Percentiles rank a stretch among this genome's conserved stretches.
These are phyloP conservation scores for Trichoderma lentiforme DNA, from an alignment of 2,329 filamentous ascomycete genomes.

Conservation along the genomic window DNA sequence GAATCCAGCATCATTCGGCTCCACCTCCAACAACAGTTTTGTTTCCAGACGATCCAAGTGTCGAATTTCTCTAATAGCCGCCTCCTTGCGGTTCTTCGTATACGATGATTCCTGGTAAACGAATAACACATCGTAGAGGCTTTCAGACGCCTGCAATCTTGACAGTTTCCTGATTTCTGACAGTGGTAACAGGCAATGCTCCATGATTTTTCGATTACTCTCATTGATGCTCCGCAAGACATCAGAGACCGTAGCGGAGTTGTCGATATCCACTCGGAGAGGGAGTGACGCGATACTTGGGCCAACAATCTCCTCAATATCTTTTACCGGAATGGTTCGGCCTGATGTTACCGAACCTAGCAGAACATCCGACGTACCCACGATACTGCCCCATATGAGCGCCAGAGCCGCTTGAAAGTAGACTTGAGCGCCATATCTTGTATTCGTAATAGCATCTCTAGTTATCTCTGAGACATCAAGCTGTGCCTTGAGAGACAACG, in stretches of 20 bases:
- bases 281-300: conserved; percentile 78
- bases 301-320: conserved; percentile 71
- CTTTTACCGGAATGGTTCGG: conserved; percentile 66
- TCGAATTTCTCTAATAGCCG: conserved; percentile 50
- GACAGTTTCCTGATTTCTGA: conserved; percentile 64
- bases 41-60: conserved; percentile 74
- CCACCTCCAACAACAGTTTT: conserved; percentile 70
- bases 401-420: conserved; percentile 72
- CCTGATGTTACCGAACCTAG: conserved; percentile 82
- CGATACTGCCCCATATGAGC: conserved; percentile 62
- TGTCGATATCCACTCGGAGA: conserved; percentile 58
- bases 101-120: conserved; percentile 76
- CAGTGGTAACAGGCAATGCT: conserved; percentile 61
- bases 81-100: conserved; percentile 31
- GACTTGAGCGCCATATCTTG: conserved; percentile 61
- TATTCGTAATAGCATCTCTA: conserved; percentile 34
- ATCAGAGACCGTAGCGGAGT: conserved; percentile 52
- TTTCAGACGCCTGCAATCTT: conserved; percentile 50
- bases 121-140: conserved; percentile 74
- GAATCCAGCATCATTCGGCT: conserved; percentile 52
- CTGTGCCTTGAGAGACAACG: conserved; percentile 16
- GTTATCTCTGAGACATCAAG: conserved; percentile 23
- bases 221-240: conserved; percentile 62
- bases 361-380: conserved; percentile 62
- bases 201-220: conserved; percentile 62